Conservation (phyloP, 1,284 basidiomycete genomes). For the Inonotus obliquus region DNA sequence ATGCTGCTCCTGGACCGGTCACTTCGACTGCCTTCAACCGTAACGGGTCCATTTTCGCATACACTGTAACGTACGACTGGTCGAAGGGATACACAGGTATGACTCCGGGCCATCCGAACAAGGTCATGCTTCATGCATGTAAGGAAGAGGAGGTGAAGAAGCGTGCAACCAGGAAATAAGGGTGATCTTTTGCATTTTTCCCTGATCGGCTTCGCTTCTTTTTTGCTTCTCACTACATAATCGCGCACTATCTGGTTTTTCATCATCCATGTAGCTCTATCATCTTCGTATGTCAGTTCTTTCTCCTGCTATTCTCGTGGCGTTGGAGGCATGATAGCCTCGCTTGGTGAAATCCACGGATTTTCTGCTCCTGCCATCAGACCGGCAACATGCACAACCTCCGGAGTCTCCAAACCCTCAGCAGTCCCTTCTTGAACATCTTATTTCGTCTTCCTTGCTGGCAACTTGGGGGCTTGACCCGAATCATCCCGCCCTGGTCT, state of each 20-base stretch:
- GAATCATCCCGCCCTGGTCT: too few species aligned
- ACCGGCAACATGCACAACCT: too few species aligned
- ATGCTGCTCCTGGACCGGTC: conserved; percentile 65
- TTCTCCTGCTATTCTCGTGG: not conserved
- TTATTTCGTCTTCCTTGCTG: too few species aligned
- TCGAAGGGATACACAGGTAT: conserved; percentile 85
- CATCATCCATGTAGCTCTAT: not conserved
- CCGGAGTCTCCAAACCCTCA: too few species aligned
- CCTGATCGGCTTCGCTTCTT: not conserved
- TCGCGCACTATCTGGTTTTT: not conserved
- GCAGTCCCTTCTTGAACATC: too few species aligned
- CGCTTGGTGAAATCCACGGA: not conserved
- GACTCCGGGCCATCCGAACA: conserved; percentile 76
- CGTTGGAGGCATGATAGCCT: not conserved
- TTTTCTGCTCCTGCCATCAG: not conserved
- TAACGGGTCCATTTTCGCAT: conserved; percentile 85
- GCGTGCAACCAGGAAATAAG: conserved; percentile 31
- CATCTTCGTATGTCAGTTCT: not conserved
- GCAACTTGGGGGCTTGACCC: too few species aligned
- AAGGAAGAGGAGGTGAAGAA: conserved; percentile 88
- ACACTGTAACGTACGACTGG: conserved; percentile 89
- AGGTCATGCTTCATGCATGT: conserved; percentile 86
- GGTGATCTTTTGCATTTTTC: not conserved
- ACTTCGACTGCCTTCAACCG: conserved; percentile 79
- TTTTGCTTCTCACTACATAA: not conserved